Conservation (phyloP, 106 monocot species). For the Acorus calamus region DNA sequence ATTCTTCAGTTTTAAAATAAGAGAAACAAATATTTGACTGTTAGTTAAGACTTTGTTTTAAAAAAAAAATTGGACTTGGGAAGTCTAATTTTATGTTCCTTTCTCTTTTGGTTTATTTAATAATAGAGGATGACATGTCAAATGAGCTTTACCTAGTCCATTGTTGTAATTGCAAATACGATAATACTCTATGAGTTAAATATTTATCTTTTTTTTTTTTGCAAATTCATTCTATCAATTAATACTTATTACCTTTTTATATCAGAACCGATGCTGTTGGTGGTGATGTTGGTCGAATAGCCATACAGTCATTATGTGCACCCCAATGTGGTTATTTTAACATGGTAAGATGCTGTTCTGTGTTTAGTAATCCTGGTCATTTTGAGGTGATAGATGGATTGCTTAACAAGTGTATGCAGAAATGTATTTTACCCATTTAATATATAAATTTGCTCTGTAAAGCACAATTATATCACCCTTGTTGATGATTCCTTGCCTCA, state of each 20-base stretch:
- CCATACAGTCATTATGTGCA: slow-evolving; percentile 88
- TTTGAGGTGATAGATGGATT: too few relatives aligned
- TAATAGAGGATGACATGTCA: too few relatives aligned
- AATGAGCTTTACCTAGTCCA: too few relatives aligned
- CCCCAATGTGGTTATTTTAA: slow-evolving; percentile 75
- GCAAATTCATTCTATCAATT: too few relatives aligned
- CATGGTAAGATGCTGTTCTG: slow-evolving; percentile 20
- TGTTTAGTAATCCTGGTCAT: neutral
- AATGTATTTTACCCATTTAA: too few relatives aligned
- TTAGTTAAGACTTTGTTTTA: neutral
- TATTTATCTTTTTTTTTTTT: too few relatives aligned
- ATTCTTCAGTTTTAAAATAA: too few relatives aligned
- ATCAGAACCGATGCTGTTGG: slow-evolving; percentile 32
- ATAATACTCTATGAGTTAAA: too few relatives aligned
- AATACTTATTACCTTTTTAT: neutral
- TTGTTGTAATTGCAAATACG: too few relatives aligned
- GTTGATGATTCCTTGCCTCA: neutral
- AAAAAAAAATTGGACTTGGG: neutral
- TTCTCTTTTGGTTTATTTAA: neutral
- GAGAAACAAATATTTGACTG: neutral
- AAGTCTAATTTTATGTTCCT: neutral
- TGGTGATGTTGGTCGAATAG: slow-evolving; percentile 57
- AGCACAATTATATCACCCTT: neutral
- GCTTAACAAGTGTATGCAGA: too few relatives aligned
- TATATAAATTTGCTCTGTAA: too few relatives aligned